Evolutionary conservation across 1,284 basidiomycete species (phyloP), one percentile per base, ranked within the genome.

Genomic region (Tylopilus microsporus): DNA sequence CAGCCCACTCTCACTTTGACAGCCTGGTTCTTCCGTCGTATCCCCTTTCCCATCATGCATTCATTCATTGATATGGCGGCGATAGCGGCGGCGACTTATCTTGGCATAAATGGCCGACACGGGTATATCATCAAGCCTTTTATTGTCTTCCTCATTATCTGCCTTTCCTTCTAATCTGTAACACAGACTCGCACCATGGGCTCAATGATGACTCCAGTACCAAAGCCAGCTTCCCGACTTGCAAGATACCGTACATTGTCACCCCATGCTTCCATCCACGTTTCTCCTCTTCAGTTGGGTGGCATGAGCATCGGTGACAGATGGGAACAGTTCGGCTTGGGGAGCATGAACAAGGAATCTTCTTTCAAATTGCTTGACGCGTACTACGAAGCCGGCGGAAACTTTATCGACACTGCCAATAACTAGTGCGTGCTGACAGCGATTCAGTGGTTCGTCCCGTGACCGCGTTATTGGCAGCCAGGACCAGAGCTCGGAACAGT

Each of bases 221-320:
- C 30, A 1, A 55, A 55, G 30, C 53, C 47, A 1, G 15, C 16
- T 9, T 49, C 47, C 7, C 47, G 53, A 16, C 37, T 55, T 13
- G 47, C 53, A 16, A 36, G 47, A 34, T 49, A 55, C 39, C 53
- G 53, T 5, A 37, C n/a, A 37, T 16, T 55, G 18, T 74, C 77
- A 0, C 75, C 77, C 6, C 65, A 68, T 45, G 76, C 76, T 3
- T 75, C 79, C 7, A 65, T 83, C 19, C 77, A 76, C 46, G 80
- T 82, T n/a, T 83, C 81, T 0, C 81, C 82, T 0, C 65, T 83
- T n/a, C 73, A 73, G 59, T 75, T 85, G n/a, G 83, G 82, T 13
- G 81, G 70, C 7, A 80, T 81, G 81, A 80, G 75, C 66, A 75
- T 84, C 56, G 81, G 81, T 10, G 74, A 81, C 61, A 70, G 75